These are phyloP conservation scores for Pythium apleroticum DNA, from an alignment of 352 stramenopile species.

Conservation along the genomic window DNA sequence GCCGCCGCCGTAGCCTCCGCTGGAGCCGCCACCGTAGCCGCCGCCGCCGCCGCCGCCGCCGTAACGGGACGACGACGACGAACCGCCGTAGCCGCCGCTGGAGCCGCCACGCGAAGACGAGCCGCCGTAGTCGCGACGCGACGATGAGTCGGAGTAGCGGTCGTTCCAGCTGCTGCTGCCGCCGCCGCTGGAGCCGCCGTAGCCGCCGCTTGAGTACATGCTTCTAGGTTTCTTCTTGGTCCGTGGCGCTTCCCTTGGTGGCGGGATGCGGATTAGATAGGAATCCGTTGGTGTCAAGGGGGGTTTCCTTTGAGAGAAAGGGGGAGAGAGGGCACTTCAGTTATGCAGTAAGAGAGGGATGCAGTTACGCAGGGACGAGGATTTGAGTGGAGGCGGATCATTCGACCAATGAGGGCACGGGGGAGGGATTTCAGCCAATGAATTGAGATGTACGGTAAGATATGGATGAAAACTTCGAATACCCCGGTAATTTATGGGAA, in stretches of 20 bases:
- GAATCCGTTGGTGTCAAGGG: background rate
- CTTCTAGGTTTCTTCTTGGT: slow-evolving; percentile 6
- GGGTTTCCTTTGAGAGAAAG: slow-evolving; percentile 18
- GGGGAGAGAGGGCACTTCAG: slow-evolving; percentile 15
- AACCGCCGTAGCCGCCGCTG: slow-evolving; percentile 25
- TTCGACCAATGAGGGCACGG: slow-evolving; percentile 10
- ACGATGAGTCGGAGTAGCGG: slow-evolving; percentile 75
- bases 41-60: slow-evolving; percentile 22
- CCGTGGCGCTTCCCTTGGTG: background rate
- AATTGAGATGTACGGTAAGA: background rate
- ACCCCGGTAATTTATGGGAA: slow-evolving; percentile 1
- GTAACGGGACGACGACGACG: slow-evolving; percentile 40
- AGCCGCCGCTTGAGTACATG: slow-evolving; percentile 58
- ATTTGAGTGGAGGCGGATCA: slow-evolving; percentile 20
- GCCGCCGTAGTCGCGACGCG: slow-evolving; percentile 40
- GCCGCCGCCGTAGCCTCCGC: slow-evolving; percentile 39
- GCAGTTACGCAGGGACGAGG: slow-evolving; percentile 6
- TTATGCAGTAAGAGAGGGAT: slow-evolving; percentile 18
- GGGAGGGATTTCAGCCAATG: slow-evolving; percentile 4
- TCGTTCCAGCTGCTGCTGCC: slow-evolving; percentile 53
- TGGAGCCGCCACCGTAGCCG: slow-evolving; percentile 31
- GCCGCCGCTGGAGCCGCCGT: slow-evolving; percentile 19
- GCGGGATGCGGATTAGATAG: background rate
- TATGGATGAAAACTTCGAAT: background rate
- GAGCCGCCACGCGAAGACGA: slow-evolving; percentile 42